These are phyloP conservation scores for Furculomyces boomerangus DNA, from an alignment of 371 early-diverging fungal genomes.

Conservation along the genomic window DNA sequence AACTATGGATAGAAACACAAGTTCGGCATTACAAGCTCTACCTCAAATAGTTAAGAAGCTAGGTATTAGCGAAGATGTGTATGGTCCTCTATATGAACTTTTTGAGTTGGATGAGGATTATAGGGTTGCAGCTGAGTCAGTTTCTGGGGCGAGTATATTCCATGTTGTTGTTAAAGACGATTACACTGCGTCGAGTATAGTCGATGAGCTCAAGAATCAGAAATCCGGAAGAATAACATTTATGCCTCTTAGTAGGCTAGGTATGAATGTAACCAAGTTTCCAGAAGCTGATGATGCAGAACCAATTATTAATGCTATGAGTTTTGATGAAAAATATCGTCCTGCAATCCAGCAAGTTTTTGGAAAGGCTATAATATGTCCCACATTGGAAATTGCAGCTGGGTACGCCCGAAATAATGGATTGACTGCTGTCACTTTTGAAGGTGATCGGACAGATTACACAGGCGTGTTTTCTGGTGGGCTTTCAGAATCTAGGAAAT, in stretches of 20 bases:
- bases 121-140: slow-evolving; percentile 74
- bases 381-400: slow-evolving; percentile 65
- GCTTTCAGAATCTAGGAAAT: slow-evolving; percentile 50
- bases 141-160: slow-evolving; percentile 79
- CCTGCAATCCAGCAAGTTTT: slow-evolving; percentile 78
- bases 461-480: slow-evolving; percentile 92
- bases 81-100: slow-evolving; percentile 84
- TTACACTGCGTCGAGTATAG: slow-evolving; percentile 59
- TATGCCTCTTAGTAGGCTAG: slow-evolving; percentile 87
- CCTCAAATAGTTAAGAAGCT: slow-evolving; percentile 37
- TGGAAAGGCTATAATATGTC: slow-evolving; percentile 77
- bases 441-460: slow-evolving; percentile 85
- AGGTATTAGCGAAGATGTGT: slow-evolving; percentile 44
- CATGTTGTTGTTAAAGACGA: slow-evolving; percentile 96
- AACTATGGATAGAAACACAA: slow-evolving; percentile 60
- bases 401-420: slow-evolving; percentile 54
- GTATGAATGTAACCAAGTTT: slow-evolving; percentile 32
- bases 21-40: slow-evolving; percentile 55
- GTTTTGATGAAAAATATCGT: slow-evolving; percentile 40
- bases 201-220: slow-evolving; percentile 47
- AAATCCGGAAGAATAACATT: slow-evolving; percentile 84
- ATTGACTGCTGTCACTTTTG: slow-evolving; percentile 74
- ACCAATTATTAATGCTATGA: slow-evolving; percentile 57
- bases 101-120: slow-evolving; percentile 73
- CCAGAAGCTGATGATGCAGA: slow-evolving; percentile 62